These are phyloP conservation scores for Pyracantha coccinea DNA, from an alignment of 331 rosid species.

Conservation along the genomic window DNA sequence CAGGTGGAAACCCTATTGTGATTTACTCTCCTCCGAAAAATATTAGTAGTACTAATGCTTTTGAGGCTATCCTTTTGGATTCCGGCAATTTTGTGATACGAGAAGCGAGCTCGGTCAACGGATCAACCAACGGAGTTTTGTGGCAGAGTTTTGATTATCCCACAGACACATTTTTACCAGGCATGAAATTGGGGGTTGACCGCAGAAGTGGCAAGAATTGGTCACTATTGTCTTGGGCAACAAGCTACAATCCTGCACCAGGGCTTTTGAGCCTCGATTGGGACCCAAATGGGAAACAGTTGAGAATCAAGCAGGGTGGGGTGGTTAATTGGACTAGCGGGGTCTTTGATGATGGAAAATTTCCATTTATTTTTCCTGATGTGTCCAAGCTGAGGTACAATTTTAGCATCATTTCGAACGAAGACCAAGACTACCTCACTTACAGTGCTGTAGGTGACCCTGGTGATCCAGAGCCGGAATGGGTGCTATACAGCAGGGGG, in stretches of 20 bases:
- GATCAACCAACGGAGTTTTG: neutral
- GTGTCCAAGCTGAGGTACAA: neutral
- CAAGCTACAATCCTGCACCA: neutral
- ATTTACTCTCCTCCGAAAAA: neutral
- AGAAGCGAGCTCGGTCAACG: neutral
- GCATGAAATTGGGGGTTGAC: neutral
- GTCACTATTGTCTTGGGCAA: neutral
- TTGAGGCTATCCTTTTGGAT: neutral
- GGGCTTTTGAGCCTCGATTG: neutral
- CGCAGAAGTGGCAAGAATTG: neutral
- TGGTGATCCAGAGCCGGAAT: neutral
- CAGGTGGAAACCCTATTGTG: neutral
- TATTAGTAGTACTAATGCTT: neutral
- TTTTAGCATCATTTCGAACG: neutral
- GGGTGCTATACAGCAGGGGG: neutral
- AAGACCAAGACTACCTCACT: neutral
- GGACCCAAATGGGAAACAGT: neutral
- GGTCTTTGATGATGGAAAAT: neutral
- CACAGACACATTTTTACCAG: neutral
- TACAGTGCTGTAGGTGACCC: neutral
- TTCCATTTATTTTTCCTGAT: neutral
- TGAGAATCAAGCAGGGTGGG: neutral
- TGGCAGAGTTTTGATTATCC: constrained; percentile 1
- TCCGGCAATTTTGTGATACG: neutral
- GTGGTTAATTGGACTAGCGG: neutral